Base-by-base conservation (phyloP, 225 moss, liverwort and hornwort genomes). In the Polytrichum commune region DNA sequence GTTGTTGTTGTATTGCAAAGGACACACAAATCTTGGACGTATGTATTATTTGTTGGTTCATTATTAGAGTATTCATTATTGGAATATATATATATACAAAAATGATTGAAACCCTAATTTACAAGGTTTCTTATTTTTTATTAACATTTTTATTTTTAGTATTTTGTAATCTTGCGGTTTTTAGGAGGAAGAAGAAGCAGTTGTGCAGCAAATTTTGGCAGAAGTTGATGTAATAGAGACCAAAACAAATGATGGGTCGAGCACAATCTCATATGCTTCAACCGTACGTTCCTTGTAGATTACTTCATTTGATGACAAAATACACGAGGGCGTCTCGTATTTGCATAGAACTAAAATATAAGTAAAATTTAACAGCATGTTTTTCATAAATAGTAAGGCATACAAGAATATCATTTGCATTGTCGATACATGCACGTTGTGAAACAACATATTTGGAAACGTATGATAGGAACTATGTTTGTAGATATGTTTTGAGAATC, bases 111-210 rank as follows among this genome's bases (percentile, higher is more conserved):
- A 46, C 3, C 46, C 13, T 13, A 13, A 13, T 38, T 13, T 38
- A 3, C 46, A 13, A 13, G 46, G 3, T 46, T 13, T 3, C 16
- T 46, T 16, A 0, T 13, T 46, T 4, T 3, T 46, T 46, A 0
- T 13, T 1, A 16, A 46, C 10, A 16, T 1, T 3, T 29, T 27
- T 5, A 27, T 29, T n/a, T n/a, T n/a, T 64, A 3, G 28, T 26
- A 64, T 64, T 22, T 64, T 46, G 46, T 4, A 3, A 13, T 46
- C 13, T 46, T 46, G 9, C 2, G 9, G 13, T 4, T 46, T 16
- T 16, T 0, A 87, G 84, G 66, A 57, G 22, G 65, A 84, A 68
- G 79, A 87, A 77, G 84, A 87, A 73, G 62, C 72, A 0, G 7
- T 79, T 0, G 57, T 87, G 0, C 79, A 87, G 60, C 64, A 70